Evolutionary conservation across 106 monocot species (phyloP), one percentile per base, ranked within the genome.

Genomic region (Dendrobium nobile): DNA sequence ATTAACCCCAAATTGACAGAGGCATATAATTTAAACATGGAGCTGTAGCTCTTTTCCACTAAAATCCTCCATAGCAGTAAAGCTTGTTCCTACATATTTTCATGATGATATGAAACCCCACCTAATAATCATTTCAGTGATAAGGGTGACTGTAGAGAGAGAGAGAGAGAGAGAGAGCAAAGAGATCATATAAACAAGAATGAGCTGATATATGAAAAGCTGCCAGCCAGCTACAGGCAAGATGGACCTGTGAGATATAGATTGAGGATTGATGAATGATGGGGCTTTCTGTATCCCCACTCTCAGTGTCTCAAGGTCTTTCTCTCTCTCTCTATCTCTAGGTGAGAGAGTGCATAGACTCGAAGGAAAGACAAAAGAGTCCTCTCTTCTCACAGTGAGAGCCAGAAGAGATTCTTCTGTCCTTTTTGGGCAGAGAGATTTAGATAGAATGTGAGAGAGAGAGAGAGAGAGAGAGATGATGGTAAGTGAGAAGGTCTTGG

Each of bases 321-420:
- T 70, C 70, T 33, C 27, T 20, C 27, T 20, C 64, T 70, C 70
- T 31, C 33, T 27, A 16, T 70, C 70, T 33, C 70, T 37, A 13
- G 13, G 37, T 37, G 70, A 37, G 67, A 67, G 24, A 26, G 33
- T 70, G 70, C 27, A 8, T 4, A 70, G 15, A 31, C 70, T 31
- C 33, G 33, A 70, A 37, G 13, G 15, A 37, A 13, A 70, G 70
- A 70, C 70, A 70, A 70, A 70, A 33, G 13, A 70, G 70, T 70
- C 70, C 70, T 31, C 70, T 31, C 61, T 17, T n/a, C n/a, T 70
- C 37, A 37, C 70, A 70, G 70, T 70, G 33, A 70, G 70, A 70
- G 70, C 33, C 70, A 31, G 27, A 37, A 37, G 70, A 70, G 70
- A 70, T 70, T 70, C 70, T 70, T 70, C 70, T 70, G 70, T 70